phyloP scores from a whole-genome alignment of 257 asterid genomes.

The Ophiorrhiza pumila region DNA sequence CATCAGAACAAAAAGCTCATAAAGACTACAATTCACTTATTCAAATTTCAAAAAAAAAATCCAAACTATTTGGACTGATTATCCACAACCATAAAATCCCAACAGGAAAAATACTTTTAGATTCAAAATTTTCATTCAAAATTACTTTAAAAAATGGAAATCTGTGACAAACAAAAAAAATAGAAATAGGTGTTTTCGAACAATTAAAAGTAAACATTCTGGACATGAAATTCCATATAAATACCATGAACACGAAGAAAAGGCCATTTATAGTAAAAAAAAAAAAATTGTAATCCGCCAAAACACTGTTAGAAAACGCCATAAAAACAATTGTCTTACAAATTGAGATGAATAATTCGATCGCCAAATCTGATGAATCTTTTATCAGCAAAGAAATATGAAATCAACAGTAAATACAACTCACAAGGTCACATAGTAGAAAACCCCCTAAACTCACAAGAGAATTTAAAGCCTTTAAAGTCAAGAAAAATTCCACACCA shows the following conservation, averaged over 20 bases:
- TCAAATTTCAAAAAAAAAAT: too few species aligned
- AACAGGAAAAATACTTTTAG: neutral
- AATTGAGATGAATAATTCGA: neutral
- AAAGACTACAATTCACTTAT: neutral
- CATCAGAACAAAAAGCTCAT: neutral
- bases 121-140: neutral
- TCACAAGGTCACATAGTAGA: neutral
- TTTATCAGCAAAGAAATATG: neutral
- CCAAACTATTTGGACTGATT: neutral
- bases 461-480: neutral
- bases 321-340: neutral
- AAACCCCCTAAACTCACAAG: neutral
- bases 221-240: neutral
- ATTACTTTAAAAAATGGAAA: neutral
- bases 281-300: too few species aligned
- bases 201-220: neutral
- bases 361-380: conserved; percentile 7
- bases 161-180: too few species aligned
- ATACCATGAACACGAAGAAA: too few species aligned
- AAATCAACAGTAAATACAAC: conserved; percentile 2
- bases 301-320: neutral
- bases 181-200: neutral
- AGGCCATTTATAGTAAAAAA: too few species aligned
- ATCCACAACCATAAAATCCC: neutral
- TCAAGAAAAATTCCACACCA: neutral